Conservation (phyloP, 2,329 filamentous ascomycete genomes). For the Phialemonium atrogriseum region DNA sequence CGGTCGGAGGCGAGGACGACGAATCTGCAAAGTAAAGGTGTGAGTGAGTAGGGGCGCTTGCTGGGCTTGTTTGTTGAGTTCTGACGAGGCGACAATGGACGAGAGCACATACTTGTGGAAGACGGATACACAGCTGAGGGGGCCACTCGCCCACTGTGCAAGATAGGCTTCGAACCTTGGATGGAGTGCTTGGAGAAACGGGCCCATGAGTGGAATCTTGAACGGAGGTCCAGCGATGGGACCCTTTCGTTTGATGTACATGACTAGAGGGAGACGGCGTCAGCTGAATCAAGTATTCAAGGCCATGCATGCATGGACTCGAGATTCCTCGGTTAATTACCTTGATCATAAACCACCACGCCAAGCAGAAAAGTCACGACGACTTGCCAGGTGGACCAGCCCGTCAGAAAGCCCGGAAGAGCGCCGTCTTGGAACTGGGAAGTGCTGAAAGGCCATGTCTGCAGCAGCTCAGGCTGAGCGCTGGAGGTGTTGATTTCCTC, state of each 20-base stretch:
- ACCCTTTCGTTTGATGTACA: slow-evolving; percentile 54
- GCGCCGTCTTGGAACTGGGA: neutral
- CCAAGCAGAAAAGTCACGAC: slow-evolving; percentile 21
- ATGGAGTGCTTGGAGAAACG: slow-evolving; percentile 66
- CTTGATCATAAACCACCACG: slow-evolving; percentile 31
- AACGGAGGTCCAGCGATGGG: slow-evolving; percentile 53
- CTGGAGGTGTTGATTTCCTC: slow-evolving; percentile 1
- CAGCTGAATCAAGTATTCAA: too few species aligned
- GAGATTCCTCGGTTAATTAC: too few species aligned
- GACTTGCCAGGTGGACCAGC: slow-evolving; percentile 19
- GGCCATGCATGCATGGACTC: too few species aligned
- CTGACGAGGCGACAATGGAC: too few species aligned
- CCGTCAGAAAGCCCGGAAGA: neutral
- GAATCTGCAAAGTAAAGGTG: slow-evolving; percentile 43
- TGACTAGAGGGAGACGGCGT: too few species aligned
- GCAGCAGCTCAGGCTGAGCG: neutral
- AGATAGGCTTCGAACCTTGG: slow-evolving; percentile 68
- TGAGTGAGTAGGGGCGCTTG: neutral
- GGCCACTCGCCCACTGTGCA: slow-evolving; percentile 70
- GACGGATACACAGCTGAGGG: slow-evolving; percentile 72
- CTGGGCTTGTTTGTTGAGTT: too few species aligned
- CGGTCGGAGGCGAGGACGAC: slow-evolving; percentile 71
- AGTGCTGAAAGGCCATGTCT: slow-evolving; percentile 4
- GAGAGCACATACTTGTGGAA: slow-evolving; percentile 66
- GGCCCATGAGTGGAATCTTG: slow-evolving; percentile 64